Evolutionary conservation across 2,329 filamentous ascomycete species (phyloP).

Genomic region (Colletotrichum gigasporum): DNA sequence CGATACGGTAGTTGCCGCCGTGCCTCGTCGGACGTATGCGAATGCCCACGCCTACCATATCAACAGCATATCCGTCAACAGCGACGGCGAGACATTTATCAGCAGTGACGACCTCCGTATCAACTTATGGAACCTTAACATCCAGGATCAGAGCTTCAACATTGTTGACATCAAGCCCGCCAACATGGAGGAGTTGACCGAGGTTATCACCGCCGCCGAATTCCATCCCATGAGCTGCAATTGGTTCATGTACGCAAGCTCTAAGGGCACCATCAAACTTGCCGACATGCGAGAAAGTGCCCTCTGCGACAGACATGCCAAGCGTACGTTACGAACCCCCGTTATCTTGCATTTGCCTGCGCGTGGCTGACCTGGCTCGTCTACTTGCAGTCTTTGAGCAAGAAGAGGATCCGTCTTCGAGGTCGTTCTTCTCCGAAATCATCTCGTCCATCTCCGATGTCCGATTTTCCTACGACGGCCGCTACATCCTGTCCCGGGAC

Average conservation of each 20-base stretch:
- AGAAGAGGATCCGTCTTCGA: slow-evolving; percentile 95
- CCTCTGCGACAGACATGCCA: slow-evolving; percentile 93
- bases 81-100: slow-evolving; percentile 98
- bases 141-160: slow-evolving; percentile 99
- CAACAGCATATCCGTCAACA: slow-evolving; percentile 99
- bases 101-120: slow-evolving; percentile 97
- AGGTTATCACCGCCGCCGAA: slow-evolving; percentile 97
- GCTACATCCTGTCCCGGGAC: slow-evolving; percentile 96
- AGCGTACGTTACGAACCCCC: slow-evolving; percentile 69
- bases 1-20: slow-evolving; percentile 96
- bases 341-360: background rate
- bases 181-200: slow-evolving; percentile 99
- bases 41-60: slow-evolving; percentile 99
- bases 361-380: background rate
- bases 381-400: slow-evolving; percentile 86
- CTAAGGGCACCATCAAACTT: slow-evolving; percentile 98
- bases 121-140: slow-evolving; percentile 99
- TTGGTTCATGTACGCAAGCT: slow-evolving; percentile 99
- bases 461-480: slow-evolving; percentile 93
- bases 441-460: slow-evolving; percentile 99
- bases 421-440: slow-evolving; percentile 99
- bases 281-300: slow-evolving; percentile 98
- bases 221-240: slow-evolving; percentile 98
- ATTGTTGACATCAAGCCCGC: slow-evolving; percentile 99
- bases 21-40: slow-evolving; percentile 94